Evolutionary conservation across 1,284 basidiomycete species (phyloP).

Genomic region (Termitomyces sp.): DNA sequence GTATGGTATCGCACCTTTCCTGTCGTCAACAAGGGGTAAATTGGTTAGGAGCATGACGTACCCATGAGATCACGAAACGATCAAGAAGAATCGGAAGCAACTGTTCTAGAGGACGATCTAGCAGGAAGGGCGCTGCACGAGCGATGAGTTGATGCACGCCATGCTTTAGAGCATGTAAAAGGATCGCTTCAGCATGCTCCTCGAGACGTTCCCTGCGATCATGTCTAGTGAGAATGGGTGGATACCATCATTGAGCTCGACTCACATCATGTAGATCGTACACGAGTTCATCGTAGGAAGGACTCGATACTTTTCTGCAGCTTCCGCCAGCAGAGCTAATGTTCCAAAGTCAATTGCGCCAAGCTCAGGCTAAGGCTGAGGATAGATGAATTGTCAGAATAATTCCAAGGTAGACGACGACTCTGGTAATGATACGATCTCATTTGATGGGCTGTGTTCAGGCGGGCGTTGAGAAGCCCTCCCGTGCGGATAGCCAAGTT

Average conservation of each 20-base stretch:
- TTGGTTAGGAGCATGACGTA: neutral
- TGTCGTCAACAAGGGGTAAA: neutral
- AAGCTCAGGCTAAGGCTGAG: conserved; percentile 6
- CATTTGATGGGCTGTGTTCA: conserved; percentile 14
- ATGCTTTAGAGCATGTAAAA: conserved; percentile 11
- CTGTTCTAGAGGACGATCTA: conserved; percentile 5
- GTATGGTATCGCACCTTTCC: conserved; percentile 1
- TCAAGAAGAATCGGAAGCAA: conserved; percentile 11
- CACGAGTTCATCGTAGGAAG: conserved; percentile 5
- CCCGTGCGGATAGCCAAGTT: conserved; percentile 23
- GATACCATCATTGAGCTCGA: neutral
- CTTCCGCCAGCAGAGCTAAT: conserved; percentile 3
- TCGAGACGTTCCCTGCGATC: conserved; percentile 17
- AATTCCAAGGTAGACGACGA: conserved; percentile 5
- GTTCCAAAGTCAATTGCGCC: neutral
- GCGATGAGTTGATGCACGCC: conserved; percentile 3
- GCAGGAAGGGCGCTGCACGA: conserved; percentile 3
- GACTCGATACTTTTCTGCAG: conserved; percentile 10
- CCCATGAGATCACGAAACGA: conserved; percentile 1
- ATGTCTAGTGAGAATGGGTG: neutral
- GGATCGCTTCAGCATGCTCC: conserved; percentile 13
- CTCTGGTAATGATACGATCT: conserved; percentile 4
- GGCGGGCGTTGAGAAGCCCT: conserved; percentile 26
- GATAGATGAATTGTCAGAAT: conserved; percentile 14
- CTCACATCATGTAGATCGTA: conserved; percentile 2